Evolutionary conservation across 2,329 filamentous ascomycete genomes (phyloP).

Genomic region (Monosporascus sp.): DNA sequence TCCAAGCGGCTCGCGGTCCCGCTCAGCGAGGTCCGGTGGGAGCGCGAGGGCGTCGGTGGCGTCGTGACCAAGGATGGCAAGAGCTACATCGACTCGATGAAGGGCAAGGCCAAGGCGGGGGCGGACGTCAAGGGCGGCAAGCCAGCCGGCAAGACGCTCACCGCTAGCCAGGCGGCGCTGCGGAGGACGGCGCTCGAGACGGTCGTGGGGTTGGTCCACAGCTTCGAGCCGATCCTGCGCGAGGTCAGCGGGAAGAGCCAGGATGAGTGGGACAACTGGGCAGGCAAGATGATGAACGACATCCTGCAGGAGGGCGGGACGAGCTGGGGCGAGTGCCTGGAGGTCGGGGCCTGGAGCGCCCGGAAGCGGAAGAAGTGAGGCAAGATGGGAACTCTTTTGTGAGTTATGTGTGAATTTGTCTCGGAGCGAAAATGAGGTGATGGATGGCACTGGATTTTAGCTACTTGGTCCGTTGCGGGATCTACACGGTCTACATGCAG

Average conservation of each 20-base stretch:
- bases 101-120: constrained; percentile 39
- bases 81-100: constrained; percentile 51
- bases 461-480: too few relatives aligned
- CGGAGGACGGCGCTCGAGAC: constrained; percentile 75
- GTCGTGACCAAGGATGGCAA: constrained; percentile 56
- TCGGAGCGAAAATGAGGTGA: background rate
- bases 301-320: constrained; percentile 74
- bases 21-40: constrained; percentile 79
- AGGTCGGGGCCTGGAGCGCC: constrained; percentile 81
- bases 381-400: background rate
- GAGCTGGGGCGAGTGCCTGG: constrained; percentile 79
- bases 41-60: constrained; percentile 66
- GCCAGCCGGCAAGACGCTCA: constrained; percentile 48
- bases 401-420: background rate
- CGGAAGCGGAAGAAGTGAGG: constrained; percentile 52
- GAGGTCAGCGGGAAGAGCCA: constrained; percentile 80
- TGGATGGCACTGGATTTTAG: too few relatives aligned
- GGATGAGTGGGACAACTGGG: constrained; percentile 91
- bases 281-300: constrained; percentile 79
- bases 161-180: constrained; percentile 64
- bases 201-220: constrained; percentile 77
- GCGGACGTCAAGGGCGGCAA: constrained; percentile 22
- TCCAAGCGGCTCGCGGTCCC: constrained; percentile 81
- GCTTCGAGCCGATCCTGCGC: constrained; percentile 74
- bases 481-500: too few relatives aligned